Evolutionary conservation across 176 grass and related monocot genomes (phyloP).

Genomic region (Thalia dealbata): DNA sequence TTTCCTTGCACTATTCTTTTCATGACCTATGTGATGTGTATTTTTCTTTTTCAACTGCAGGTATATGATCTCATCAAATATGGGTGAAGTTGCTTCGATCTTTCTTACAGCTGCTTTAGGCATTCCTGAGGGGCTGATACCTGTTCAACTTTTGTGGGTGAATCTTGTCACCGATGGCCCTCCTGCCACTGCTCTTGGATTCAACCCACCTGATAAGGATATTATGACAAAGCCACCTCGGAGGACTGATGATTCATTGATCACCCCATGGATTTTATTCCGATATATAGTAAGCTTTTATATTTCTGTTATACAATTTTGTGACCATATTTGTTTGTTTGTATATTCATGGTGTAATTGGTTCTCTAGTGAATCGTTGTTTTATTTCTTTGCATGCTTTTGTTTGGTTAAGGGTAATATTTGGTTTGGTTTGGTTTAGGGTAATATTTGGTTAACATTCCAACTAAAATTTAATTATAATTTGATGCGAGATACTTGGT

Average conservation of each 20-base stretch:
- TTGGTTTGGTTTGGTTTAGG: too few species aligned
- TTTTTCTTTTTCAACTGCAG: constrained; percentile 34
- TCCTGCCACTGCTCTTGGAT: constrained; percentile 89
- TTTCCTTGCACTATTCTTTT: background rate
- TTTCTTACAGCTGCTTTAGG: constrained; percentile 93
- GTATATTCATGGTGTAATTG: background rate
- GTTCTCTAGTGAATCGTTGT: background rate
- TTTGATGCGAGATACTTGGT: too few species aligned
- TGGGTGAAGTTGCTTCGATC: constrained; percentile 97
- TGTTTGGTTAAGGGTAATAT: too few species aligned
- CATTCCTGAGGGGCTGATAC: constrained; percentile 98
- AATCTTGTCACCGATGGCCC: constrained; percentile 94
- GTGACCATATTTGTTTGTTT: background rate
- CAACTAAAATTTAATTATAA: too few species aligned
- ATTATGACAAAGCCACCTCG: constrained; percentile 99
- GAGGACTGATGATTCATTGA: constrained; percentile 76
- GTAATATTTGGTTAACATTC: too few species aligned
- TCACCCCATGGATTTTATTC: constrained; percentile 94
- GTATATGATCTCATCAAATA: constrained; percentile 99
- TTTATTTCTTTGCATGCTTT: too few species aligned
- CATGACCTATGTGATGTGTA: background rate
- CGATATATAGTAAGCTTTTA: constrained; percentile 65
- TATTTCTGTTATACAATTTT: background rate
- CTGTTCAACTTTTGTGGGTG: constrained; percentile 99
- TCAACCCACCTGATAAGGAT: constrained; percentile 94